Conservation (phyloP, 1,284 basidiomycete genomes). For the Chiua sp. region DNA sequence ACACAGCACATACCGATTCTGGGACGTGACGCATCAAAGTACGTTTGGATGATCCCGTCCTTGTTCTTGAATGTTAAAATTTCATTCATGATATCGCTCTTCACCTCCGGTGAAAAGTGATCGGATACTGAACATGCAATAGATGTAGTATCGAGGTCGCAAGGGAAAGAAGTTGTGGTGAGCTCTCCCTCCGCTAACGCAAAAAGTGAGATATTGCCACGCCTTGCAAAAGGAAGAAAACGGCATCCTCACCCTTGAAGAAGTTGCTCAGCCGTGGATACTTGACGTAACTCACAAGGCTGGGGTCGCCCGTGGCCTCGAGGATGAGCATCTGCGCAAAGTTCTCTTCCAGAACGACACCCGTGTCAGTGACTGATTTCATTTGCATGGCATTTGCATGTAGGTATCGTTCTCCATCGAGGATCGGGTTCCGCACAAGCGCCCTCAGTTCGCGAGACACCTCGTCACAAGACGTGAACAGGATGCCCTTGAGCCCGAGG, state of each 20-base stretch:
- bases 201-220: slow-evolving; percentile 2
- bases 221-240: background rate
- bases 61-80: slow-evolving; percentile 21
- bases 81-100: slow-evolving; percentile 30
- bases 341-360: slow-evolving; percentile 26
- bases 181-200: slow-evolving; percentile 12
- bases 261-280: slow-evolving; percentile 28
- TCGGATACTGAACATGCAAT: slow-evolving; percentile 23
- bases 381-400: slow-evolving; percentile 17
- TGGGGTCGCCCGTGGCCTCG: slow-evolving; percentile 19
- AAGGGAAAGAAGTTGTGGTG: slow-evolving; percentile 16
- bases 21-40: slow-evolving; percentile 24
- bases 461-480: slow-evolving; percentile 25
- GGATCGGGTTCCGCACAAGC: slow-evolving; percentile 24
- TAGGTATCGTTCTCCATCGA: slow-evolving; percentile 22
- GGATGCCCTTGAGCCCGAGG: slow-evolving; percentile 26
- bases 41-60: slow-evolving; percentile 25
- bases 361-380: slow-evolving; percentile 26
- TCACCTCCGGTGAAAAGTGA: slow-evolving; percentile 18
- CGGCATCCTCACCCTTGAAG: slow-evolving; percentile 18
- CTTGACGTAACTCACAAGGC: slow-evolving; percentile 24
- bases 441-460: slow-evolving; percentile 17
- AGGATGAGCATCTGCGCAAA: slow-evolving; percentile 30
- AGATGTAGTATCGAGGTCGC: slow-evolving; percentile 28
- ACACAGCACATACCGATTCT: slow-evolving; percentile 19